Evolutionary conservation across 768 basidiomycete species (phyloP).

Genomic region (Tricholoma sp.): DNA sequence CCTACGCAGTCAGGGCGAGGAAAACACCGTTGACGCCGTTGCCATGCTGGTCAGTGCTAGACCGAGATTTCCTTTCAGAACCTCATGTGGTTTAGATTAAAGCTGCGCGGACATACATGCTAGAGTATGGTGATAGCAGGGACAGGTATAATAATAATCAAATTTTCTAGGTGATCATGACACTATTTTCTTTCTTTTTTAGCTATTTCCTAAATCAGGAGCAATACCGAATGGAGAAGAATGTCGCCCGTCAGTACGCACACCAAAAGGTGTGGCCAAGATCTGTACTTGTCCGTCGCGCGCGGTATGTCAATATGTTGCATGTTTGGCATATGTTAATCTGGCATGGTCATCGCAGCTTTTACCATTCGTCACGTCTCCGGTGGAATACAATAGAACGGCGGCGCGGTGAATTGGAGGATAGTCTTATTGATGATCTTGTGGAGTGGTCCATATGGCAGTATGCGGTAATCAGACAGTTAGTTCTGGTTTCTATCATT

Average conservation of each 20-base stretch:
- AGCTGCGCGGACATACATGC: slow-evolving; percentile 65
- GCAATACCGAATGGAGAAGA: slow-evolving; percentile 54
- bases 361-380: slow-evolving; percentile 62
- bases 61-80: not conserved
- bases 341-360: slow-evolving; percentile 28
- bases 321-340: not conserved
- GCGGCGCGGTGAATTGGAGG: slow-evolving; percentile 51
- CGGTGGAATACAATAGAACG: slow-evolving; percentile 75
- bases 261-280: slow-evolving; percentile 77
- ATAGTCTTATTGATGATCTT: slow-evolving; percentile 64
- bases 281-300: slow-evolving; percentile 61
- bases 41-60: slow-evolving; percentile 53
- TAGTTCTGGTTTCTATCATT: slow-evolving; percentile 8
- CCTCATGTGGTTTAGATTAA: slow-evolving; percentile 39
- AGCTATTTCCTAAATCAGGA: slow-evolving; percentile 58
- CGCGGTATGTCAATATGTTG: slow-evolving; percentile 37
- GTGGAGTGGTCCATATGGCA: slow-evolving; percentile 77
- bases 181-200: not conserved
- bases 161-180: not conserved
- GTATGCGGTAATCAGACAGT: slow-evolving; percentile 56
- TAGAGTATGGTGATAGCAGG: slow-evolving; percentile 71
- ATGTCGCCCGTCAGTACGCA: slow-evolving; percentile 61
- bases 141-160: slow-evolving; percentile 34
- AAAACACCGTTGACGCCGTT: slow-evolving; percentile 79
- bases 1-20: slow-evolving; percentile 68